Evolutionary conservation across 2,329 filamentous ascomycete species (phyloP), one percentile per base, ranked within the genome.

Genomic region (Colletotrichum brevisporum): DNA sequence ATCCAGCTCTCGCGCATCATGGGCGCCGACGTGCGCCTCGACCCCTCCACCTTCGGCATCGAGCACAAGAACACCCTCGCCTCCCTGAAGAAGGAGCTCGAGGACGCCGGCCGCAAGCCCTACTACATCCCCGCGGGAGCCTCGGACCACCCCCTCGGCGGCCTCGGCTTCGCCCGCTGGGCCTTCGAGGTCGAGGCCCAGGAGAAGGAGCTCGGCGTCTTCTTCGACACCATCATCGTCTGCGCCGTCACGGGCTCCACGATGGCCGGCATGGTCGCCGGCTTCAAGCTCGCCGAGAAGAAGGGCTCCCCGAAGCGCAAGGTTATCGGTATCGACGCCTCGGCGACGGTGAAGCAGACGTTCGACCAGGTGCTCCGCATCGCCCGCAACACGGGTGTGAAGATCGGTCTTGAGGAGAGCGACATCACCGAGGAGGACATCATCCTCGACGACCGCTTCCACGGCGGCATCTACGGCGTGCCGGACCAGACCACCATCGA

Each of bases 71-170:
- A 80, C 0, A 90, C 89, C 0, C 83, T 91, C 4, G 83, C 84
- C 57, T 78, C 82, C 1, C 81, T 91, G 4, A 83, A 85, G 50
- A 79, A 85, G 15, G 87, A 90, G 74, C 84, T 90, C 16, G 79
- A 82, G 66, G 76, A 74, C 0, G 76, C 76, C 1, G 91, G 89
- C 0, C 84, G 85, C 45, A 90, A 87, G 76, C 89, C 91, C 0
- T 94, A 93, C 75, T 91, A 91, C 75, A 92, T 93, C 71, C 91
- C 91, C 4, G 90, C 91, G 0, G 91, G 91, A 0, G 91, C 91
- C 1, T 91, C 88, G 0, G 90, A 92, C 76, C 91, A 93, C 76
- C 89, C 89, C 0, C 83, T 92, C 0, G 91, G 91, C 3, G 91
- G 91, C 0, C 77, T 93, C 16, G 91, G 91, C 0, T 93, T 93